Evolutionary conservation across 2,329 filamentous ascomycete species (phyloP).

Genomic region (Coccinonectria pachysandricola): DNA sequence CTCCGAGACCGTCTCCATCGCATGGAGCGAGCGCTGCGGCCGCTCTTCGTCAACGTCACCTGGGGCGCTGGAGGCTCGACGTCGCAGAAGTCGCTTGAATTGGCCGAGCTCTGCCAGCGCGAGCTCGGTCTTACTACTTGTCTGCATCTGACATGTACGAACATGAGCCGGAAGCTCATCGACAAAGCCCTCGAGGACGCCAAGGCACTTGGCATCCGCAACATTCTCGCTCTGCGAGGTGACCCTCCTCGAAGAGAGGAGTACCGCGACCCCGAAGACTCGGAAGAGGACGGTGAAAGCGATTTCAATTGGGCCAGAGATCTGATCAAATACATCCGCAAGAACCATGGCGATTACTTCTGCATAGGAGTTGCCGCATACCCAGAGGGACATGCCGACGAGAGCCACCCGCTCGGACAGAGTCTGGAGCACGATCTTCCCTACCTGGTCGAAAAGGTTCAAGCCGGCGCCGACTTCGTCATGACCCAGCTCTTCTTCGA

Average conservation of each 20-base stretch:
- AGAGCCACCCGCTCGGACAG: slow-evolving; percentile 65
- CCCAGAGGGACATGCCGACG: slow-evolving; percentile 88
- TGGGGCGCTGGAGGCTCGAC: slow-evolving; percentile 97
- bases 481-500: slow-evolving; percentile 99
- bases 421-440: slow-evolving; percentile 72
- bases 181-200: slow-evolving; percentile 87
- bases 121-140: slow-evolving; percentile 90
- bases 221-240: slow-evolving; percentile 84
- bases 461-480: slow-evolving; percentile 91
- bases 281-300: slow-evolving; percentile 53
- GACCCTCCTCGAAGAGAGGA: slow-evolving; percentile 86
- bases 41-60: slow-evolving; percentile 92
- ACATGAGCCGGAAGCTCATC: slow-evolving; percentile 80
- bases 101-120: slow-evolving; percentile 90
- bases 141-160: slow-evolving; percentile 92
- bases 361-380: slow-evolving; percentile 92
- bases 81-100: slow-evolving; percentile 78
- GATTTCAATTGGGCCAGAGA: slow-evolving; percentile 87
- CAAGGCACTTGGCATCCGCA: slow-evolving; percentile 81
- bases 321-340: slow-evolving; percentile 78
- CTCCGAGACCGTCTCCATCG: slow-evolving; percentile 85
- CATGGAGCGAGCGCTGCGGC: slow-evolving; percentile 84
- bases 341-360: slow-evolving; percentile 85
- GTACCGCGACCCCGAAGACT: slow-evolving; percentile 54
- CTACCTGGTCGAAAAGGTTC: slow-evolving; percentile 80